Evolutionary conservation across 2,329 filamentous ascomycete genomes (phyloP), one percentile per base, ranked within the genome.

Genomic region (Juglanconis juglandina): DNA sequence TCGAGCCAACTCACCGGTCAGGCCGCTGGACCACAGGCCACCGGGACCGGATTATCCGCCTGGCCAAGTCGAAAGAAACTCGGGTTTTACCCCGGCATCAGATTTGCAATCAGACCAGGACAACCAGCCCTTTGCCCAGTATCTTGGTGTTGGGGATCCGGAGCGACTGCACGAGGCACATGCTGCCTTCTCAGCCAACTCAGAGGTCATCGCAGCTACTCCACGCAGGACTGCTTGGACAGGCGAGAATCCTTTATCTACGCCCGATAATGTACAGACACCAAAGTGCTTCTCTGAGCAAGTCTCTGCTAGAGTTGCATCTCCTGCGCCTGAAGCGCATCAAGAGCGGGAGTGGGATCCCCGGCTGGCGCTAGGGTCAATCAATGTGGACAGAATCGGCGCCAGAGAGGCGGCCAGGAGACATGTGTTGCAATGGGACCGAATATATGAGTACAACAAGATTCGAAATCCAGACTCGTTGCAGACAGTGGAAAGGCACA

Each of bases 331-430:
- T 39, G 8, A 8, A 39, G 37, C 32, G 8, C 46, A 48, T 11
- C 46, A 32, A 13, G 46, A 4, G 13, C 41, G 14, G 5, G 56
- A 65, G 41, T 70, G 68, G 68, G 51, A 47, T 35, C 69, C 71
- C 0, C 66, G 72, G 10, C 63, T 76, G 11, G 69, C 71, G 14
- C 67, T 78, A 35, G 75, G 75, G 3, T 68, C 68, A 17, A 64
- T 68, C 30, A 60, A 78, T 4, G 73, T 73, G 5, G 71, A 72
- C 32, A 72, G 76, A 37, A 66, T 76, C 50, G 76, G 71, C 41
- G 64, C 65, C 8, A 69, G 75, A 46, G 70, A 77, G 63, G 63
- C 70, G 32, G 76, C 76, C 33, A 66, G 74, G 42, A 70, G 74
- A 10, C 71, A 73, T 47, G 71, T 78, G 6, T 63, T 70, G 51